Evolutionary conservation across 164 flowering plant genomes (phyloP), one percentile per base, ranked within the genome.

Genomic region (Brasenia schreberi): DNA sequence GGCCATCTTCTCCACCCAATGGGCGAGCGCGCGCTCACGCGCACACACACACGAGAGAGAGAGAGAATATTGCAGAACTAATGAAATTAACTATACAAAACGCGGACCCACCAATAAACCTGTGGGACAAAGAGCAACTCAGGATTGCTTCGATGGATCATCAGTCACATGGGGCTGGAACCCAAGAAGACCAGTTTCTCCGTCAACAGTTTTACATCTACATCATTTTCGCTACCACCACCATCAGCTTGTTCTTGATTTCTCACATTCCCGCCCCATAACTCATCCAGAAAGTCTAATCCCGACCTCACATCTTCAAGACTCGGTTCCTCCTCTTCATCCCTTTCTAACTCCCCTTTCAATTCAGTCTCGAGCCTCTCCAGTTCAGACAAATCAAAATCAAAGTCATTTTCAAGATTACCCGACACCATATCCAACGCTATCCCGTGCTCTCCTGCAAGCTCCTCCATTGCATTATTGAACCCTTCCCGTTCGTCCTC

Each of bases 361-460:
- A 49, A 14, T 49, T 49, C 56, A 9, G 56, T 49, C 16, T 49
- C 56, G 16, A 49, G 56, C 9, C 65, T 69, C 43, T 65, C 79
- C 65, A 71, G 65, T 59, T 43, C 77, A 11, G 42, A 18, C 16
- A 78, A 78, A 17, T 1, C 70, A 44, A 77, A 78, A n/a, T 66
- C 70, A 9, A 79, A 84, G 42, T 66, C 70, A 11, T 18, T 18
- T 17, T 62, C 74, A 64, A 45, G 70, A 65, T 75, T 83, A 61
- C 69, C 64, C 3, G 70, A 43, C 59, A 71, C 71, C 9, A 74
- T 74, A 63, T 66, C 66, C 12, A 77, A 70, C 76, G 82, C 87
- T 52, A 80, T 84, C 7, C 78, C 69, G 19, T 78, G 84, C 18
- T 73, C 87, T 43, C 60, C 63, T 11, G 9, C 63, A 61, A 18